Evolutionary conservation across 495 filamentous ascomycete species (phyloP), one percentile per base, ranked within the genome.

Genomic region (Clohesyomyces aquaticus): DNA sequence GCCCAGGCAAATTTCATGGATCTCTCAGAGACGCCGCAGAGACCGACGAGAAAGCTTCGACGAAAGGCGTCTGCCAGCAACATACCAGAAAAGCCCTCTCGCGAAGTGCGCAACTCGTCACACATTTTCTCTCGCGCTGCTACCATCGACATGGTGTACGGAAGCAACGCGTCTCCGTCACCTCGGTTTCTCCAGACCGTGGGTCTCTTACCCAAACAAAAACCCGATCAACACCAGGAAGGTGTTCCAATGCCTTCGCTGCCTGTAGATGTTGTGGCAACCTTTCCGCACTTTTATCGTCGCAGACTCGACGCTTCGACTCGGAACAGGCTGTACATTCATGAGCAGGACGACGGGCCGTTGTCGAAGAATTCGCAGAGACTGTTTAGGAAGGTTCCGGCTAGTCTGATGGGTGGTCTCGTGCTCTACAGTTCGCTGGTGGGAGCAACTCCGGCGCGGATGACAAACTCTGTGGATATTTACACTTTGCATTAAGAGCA

Each of bases 401-500:
- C 23, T 18, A 66, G 63, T 57, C 10, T 32, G 28, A 61, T 66
- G 48, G 63, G 63, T 0, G 63, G 63, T 41, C 27, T 66, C 41
- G 63, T 66, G 42, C 41, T 66, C 49, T 57, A 66, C 28, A 66
- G 63, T 28, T 61, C 56, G 49, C 21, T 66, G 25, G 63, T 66
- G n/a, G 63, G 63, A 28, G 45, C 56, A 1, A 41, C 35, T 21
- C 63, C 63, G 19, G 63, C 57, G 42, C 3, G 56, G 41, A 50
- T 66, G 63, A 66, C 63, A 42, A 66, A 66, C 21, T 59, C 55
- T 42, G 57, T 66, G 35, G 63, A 66, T 61, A 45, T 66, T 26
- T 66, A 66, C 32, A 56, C 50, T 10, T 41, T 66, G 49, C 63
- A 66, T 28, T 66, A 41, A 26, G 38, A n/a, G 18, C 4, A 3